Evolutionary conservation across 345 rosid species (phyloP).

Genomic region (Eucalyptus caleyi): DNA sequence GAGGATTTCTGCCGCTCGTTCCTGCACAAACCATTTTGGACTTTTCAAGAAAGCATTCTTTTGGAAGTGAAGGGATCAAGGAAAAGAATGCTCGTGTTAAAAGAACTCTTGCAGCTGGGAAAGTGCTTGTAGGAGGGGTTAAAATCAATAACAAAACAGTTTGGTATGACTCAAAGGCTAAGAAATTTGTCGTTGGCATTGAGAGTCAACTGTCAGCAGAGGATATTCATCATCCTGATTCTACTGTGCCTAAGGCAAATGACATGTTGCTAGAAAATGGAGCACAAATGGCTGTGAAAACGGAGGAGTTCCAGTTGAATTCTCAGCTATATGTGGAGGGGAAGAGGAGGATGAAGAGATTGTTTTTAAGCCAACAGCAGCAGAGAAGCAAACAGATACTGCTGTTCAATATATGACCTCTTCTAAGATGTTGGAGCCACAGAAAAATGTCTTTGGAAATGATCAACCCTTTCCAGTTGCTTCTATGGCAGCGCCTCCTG

Average conservation of each 20-base stretch:
- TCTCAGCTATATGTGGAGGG: slow-evolving; percentile 28
- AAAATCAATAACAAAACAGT: slow-evolving; percentile 47
- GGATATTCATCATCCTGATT: slow-evolving; percentile 10
- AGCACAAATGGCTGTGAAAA: slow-evolving; percentile 6
- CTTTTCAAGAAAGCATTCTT: slow-evolving; percentile 64
- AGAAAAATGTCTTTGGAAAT: slow-evolving; percentile 13
- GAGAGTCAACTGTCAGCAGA: slow-evolving; percentile 22
- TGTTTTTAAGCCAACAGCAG: slow-evolving; percentile 13
- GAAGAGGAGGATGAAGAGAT: slow-evolving; percentile 94
- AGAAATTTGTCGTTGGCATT: slow-evolving; percentile 62
- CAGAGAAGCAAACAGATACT: slow-evolving; percentile 45
- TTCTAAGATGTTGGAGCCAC: slow-evolving; percentile 35
- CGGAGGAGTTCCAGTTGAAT: slow-evolving; percentile 15
- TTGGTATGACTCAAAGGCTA: slow-evolving; percentile 52
- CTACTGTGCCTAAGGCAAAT: slow-evolving; percentile 8
- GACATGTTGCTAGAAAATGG: slow-evolving; percentile 16
- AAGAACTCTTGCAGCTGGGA: slow-evolving; percentile 87
- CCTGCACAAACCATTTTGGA: slow-evolving; percentile 86
- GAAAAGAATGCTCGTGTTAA: slow-evolving; percentile 59
- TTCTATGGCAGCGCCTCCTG: slow-evolving; percentile 25
- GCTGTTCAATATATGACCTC: slow-evolving; percentile 17
- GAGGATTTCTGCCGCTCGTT: slow-evolving; percentile 82
- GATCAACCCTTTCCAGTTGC: slow-evolving; percentile 26
- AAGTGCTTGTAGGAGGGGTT: slow-evolving; percentile 49
- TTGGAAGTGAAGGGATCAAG: slow-evolving; percentile 49